Evolutionary conservation across 306 rosid genomes (phyloP), one percentile per base, ranked within the genome.

Genomic region (Cicer bijugum): DNA sequence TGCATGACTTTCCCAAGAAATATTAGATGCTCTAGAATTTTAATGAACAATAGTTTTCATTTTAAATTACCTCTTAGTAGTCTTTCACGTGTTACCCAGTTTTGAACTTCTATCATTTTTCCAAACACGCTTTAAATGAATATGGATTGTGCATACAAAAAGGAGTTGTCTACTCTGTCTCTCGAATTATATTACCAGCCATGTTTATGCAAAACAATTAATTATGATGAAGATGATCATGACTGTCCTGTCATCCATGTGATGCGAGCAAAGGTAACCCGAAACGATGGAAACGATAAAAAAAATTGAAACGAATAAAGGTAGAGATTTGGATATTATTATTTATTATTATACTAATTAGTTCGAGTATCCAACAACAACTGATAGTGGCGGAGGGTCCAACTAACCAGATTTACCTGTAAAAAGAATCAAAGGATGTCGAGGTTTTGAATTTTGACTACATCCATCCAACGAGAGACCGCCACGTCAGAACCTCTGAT

Each of bases 401-500:
- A 74, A 20, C 80, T 9, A 52, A 65, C 53, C 39, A 65, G 44
- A 60, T 9, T 19, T 46, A 44, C 47, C 60, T 58, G 82, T 39
- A 45, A 67, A 44, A 66, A 66, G 35, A 7, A 4, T 5, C 1
- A 67, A 6, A n/a, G 65, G 1, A 43, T 8, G 50, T 14, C 12
- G 9, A 4, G 11, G 15, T 12, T 40, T 4, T 10, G 6, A 51
- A 67, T 1, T 10, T 23, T 58, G 51, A 74, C 23, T 2, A 43
- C 59, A 68, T 17, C 12, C 12, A 33, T 15, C 82, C 50, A 77
- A 80, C 61, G 17, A 51, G 12, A n/a, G 0, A 38, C 12, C 5
- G 67, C 81, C 87, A 70, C 75, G 55, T 68, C 53, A 56, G 11
- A 0, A 19, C 0, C 4, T 23, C 56, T 74, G 83, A 77, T 74